phyloP scores from a whole-genome alignment of 306 rosid species.

The Phaseolus lunatus region DNA sequence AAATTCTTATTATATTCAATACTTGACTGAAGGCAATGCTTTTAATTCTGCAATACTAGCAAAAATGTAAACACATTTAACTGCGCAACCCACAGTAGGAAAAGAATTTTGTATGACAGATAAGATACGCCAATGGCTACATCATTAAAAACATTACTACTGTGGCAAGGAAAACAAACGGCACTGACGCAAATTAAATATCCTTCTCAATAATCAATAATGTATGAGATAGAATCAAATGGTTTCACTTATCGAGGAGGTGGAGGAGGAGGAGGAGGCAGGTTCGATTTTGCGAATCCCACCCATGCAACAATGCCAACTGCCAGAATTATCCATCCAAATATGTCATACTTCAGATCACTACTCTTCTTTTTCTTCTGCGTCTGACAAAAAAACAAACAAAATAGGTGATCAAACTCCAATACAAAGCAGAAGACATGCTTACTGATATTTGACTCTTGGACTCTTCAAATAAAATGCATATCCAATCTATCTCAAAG shows the following conservation, averaged over 20 bases:
- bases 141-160: conserved; percentile 31
- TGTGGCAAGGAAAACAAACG: conserved; percentile 26
- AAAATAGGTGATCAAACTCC: conserved; percentile 9
- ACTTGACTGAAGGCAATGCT: neutral
- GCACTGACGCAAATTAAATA: conserved; percentile 25
- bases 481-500: conserved; percentile 14
- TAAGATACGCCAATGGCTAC: conserved; percentile 29
- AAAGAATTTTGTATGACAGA: conserved; percentile 22
- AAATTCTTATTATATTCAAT: conserved; percentile 16
- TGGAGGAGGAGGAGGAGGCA: conserved; percentile 54
- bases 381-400: conserved; percentile 41
- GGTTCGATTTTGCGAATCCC: conserved; percentile 63
- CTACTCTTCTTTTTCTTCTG: conserved; percentile 59
- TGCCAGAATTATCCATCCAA: conserved; percentile 71
- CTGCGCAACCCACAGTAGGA: conserved; percentile 24
- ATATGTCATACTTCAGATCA: conserved; percentile 63
- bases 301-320: conserved; percentile 76
- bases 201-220: conserved; percentile 41
- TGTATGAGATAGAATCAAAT: conserved; percentile 44
- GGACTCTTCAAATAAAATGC: neutral
- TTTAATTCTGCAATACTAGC: conserved; percentile 14
- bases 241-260: conserved; percentile 53
- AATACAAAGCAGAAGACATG: neutral
- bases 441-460: neutral
- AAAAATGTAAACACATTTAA: neutral